Percentiles rank a stretch among this genome's conserved stretches.
Evolutionary conservation across 2,329 filamentous ascomycete species (phyloP).

Genomic region (Fusarium oligoseptatum): DNA sequence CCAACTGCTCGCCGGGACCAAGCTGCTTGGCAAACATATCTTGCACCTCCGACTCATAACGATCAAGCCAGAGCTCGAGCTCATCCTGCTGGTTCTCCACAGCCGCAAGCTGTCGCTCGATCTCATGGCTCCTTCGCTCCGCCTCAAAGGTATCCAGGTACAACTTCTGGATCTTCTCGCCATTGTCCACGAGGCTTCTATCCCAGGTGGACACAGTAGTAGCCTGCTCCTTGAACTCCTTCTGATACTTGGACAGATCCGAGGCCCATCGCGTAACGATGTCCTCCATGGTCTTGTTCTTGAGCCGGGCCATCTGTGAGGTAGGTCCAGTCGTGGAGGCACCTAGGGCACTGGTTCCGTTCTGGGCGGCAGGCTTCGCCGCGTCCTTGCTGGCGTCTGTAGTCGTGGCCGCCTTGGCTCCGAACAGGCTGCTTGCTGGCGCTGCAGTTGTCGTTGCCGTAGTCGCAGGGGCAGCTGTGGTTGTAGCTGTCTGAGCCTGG

Average conservation of each 20-base stretch:
- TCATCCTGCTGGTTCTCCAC: conserved; percentile 96
- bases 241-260: conserved; percentile 95
- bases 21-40: conserved; percentile 86
- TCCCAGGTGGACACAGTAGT: conserved; percentile 92
- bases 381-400: conserved; percentile 48
- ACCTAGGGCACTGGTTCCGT: conserved; percentile 62
- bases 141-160: conserved; percentile 94
- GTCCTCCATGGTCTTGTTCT: conserved; percentile 99
- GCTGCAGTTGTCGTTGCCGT: conserved; percentile 48
- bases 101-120: conserved; percentile 88
- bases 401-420: conserved; percentile 50
- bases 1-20: conserved; percentile 79
- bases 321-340: conserved; percentile 84
- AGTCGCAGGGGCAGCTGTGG: conserved; percentile 46
- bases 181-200: conserved; percentile 90
- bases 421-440: conserved; percentile 51
- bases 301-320: conserved; percentile 88
- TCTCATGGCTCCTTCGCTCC: conserved; percentile 91
- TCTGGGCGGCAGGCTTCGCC: conserved; percentile 48
- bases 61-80: conserved; percentile 86
- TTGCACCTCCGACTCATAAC: conserved; percentile 92
- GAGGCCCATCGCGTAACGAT: conserved; percentile 98
- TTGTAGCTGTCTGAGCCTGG: conserved; percentile 38
- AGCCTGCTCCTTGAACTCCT: conserved; percentile 94
- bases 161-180: conserved; percentile 92